phyloP scores from a whole-genome alignment of 306 rosid species.

The Acmispon strigosus region DNA sequence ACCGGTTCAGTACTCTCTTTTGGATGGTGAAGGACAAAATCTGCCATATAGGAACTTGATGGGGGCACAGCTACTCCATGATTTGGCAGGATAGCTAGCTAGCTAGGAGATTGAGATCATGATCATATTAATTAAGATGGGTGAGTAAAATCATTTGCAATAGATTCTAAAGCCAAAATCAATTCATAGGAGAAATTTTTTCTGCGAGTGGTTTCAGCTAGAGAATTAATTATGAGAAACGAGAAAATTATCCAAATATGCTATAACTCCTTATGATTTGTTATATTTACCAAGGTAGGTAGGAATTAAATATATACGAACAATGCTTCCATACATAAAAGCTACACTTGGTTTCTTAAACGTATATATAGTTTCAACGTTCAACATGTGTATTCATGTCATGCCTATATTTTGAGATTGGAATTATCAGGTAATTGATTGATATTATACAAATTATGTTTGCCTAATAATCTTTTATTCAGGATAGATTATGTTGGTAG shows the following conservation, averaged over 20 bases:
- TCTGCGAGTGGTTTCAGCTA: no score
- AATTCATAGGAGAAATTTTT: no score
- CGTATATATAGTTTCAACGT: no score
- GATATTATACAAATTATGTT: slow-evolving; percentile 17
- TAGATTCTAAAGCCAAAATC: no score
- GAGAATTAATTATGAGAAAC: no score
- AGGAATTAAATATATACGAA: slow-evolving; percentile 4
- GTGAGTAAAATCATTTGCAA: background rate
- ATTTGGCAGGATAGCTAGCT: slow-evolving; percentile 32
- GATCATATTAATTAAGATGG: background rate
- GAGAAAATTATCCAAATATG: no score
- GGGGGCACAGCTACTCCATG: slow-evolving; percentile 82
- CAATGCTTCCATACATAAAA: slow-evolving; percentile 25
- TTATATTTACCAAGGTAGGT: no score
- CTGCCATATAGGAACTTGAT: slow-evolving; percentile 75
- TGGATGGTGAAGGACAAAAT: slow-evolving; percentile 63
- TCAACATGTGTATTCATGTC: slow-evolving; percentile 9
- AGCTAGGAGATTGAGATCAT: background rate
- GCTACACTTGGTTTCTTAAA: slow-evolving; percentile 23
- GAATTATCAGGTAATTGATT: background rate
- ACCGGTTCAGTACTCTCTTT: slow-evolving; percentile 62
- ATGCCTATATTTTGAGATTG: slow-evolving; percentile 13
- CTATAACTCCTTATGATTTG: no score
- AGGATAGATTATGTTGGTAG: no score
- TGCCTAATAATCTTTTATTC: background rate